Conservation (phyloP, 2,329 filamentous ascomycete species). For the Moelleriella libera region DNA sequence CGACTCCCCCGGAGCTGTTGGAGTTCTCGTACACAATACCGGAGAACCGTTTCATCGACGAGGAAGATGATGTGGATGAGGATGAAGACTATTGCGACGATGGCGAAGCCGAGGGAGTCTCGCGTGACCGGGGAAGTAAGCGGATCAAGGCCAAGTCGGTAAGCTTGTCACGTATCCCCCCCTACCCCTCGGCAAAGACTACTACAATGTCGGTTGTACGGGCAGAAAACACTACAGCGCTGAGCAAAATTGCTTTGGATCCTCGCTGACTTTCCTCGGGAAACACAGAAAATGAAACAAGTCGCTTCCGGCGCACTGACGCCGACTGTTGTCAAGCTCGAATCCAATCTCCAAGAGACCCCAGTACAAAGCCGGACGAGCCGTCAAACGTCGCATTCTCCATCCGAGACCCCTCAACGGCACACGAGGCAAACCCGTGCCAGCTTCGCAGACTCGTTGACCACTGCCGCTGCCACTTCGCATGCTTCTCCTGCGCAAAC, state of each 20-base stretch:
- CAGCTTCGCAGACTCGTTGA: constrained; percentile 16
- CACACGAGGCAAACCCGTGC: constrained; percentile 15
- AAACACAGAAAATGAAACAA: constrained; percentile 8
- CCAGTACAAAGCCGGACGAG: constrained; percentile 12
- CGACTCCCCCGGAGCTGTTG: constrained; percentile 66
- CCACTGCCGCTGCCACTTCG: constrained; percentile 1
- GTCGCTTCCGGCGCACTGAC: constrained; percentile 10
- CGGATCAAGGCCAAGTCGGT: neutral
- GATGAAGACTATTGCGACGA: constrained; percentile 9
- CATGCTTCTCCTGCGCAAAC: neutral
- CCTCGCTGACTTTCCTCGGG: neutral
- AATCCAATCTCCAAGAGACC: constrained; percentile 11
- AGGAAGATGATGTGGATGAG: constrained; percentile 11
- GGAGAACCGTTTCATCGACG: constrained; percentile 7
- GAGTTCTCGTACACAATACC: constrained; percentile 61
- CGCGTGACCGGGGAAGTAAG: neutral
- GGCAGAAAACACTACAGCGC: too few species aligned
- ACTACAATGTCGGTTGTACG: too few species aligned
- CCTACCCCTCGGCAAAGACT: neutral
- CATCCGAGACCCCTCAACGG: constrained; percentile 15
- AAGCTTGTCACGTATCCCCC: neutral
- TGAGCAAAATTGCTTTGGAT: too few species aligned
- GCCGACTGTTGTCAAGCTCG: constrained; percentile 12
- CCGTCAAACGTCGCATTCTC: constrained; percentile 18
- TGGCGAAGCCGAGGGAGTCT: neutral